Conservation (phyloP, 345 rosid species). For the Euphorbia pulcherrima region DNA sequence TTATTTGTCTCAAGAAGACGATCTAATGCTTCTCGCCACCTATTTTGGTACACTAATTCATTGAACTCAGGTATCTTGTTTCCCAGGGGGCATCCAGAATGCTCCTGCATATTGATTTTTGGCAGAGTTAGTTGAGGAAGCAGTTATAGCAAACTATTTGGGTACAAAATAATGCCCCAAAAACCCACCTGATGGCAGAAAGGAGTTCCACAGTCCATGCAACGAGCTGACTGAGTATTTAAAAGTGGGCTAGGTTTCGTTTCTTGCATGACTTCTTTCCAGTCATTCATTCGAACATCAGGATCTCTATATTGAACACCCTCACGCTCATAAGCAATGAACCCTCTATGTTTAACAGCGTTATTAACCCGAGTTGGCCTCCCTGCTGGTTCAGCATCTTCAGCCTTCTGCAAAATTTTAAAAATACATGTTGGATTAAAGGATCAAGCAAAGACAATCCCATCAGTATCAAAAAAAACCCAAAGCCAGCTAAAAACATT, state of each 20-base stretch:
- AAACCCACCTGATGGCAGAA: slow-evolving; percentile 91
- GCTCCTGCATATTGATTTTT: slow-evolving; percentile 48
- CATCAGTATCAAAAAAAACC: background rate
- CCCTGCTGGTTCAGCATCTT: slow-evolving; percentile 33
- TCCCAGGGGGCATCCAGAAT: slow-evolving; percentile 97
- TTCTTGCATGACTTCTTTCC: slow-evolving; percentile 91
- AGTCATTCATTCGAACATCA: slow-evolving; percentile 71
- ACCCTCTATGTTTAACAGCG: slow-evolving; percentile 84
- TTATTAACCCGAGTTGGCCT: slow-evolving; percentile 60
- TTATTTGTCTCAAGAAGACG: slow-evolving; percentile 95
- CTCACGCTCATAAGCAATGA: slow-evolving; percentile 86
- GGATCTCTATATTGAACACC: slow-evolving; percentile 91
- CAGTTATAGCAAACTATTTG: background rate
- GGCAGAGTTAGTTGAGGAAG: background rate
- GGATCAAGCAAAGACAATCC: background rate
- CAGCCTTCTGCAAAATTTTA: slow-evolving; percentile 34
- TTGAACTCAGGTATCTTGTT: slow-evolving; percentile 99
- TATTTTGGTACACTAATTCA: slow-evolving; percentile 92
- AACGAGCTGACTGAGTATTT: slow-evolving; percentile 94
- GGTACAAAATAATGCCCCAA: background rate
- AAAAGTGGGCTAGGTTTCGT: slow-evolving; percentile 76
- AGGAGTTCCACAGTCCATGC: slow-evolving; percentile 99
- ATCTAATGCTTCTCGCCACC: slow-evolving; percentile 97
- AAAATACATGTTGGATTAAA: slow-evolving; percentile 6
- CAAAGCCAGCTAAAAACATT: background rate